A percentile compares a stretch with the other conserved stretches of the same genome.
Conservation (phyloP, 176 grass and related monocot species). For the Triticum turgidum region DNA sequence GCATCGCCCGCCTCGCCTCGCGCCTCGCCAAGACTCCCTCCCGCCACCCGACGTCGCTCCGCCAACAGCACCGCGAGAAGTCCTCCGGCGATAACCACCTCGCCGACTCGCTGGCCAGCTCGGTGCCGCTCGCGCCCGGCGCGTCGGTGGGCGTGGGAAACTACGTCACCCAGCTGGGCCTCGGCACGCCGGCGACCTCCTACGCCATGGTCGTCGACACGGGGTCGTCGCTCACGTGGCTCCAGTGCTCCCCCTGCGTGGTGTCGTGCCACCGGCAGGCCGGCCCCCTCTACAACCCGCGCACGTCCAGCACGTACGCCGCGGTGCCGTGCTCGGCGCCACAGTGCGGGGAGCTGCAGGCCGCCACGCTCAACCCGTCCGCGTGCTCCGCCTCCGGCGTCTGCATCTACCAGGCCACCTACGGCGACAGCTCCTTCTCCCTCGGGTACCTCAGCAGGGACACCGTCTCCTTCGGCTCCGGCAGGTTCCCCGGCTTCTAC, state of each 20-base stretch:
- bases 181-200: constrained; percentile 57
- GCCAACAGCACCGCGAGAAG: neutral
- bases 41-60: constrained; percentile 37
- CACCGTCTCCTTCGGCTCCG: constrained; percentile 51
- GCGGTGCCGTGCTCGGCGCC: constrained; percentile 50
- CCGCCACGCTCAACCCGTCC: constrained; percentile 61
- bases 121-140: constrained; percentile 58
- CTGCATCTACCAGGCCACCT: constrained; percentile 75
- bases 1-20: constrained; percentile 47
- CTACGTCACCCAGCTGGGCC: constrained; percentile 70
- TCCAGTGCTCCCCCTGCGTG: constrained; percentile 75
- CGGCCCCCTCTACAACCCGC: constrained; percentile 55
- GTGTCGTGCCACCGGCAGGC: constrained; percentile 77
- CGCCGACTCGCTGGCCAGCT: neutral
- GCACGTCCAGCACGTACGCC: constrained; percentile 47
- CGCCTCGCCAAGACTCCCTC: constrained; percentile 41
- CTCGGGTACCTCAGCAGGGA: constrained; percentile 72
- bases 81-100: neutral
- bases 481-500: constrained; percentile 47
- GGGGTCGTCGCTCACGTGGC: constrained; percentile 79
- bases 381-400: constrained; percentile 55
- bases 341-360: constrained; percentile 51
- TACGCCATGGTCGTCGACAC: constrained; percentile 90
- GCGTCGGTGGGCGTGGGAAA: constrained; percentile 72
- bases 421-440: constrained; percentile 82